These are phyloP conservation scores for Sphagnurus paluster DNA, from an alignment of 1,284 basidiomycete species.

Conservation along the genomic window DNA sequence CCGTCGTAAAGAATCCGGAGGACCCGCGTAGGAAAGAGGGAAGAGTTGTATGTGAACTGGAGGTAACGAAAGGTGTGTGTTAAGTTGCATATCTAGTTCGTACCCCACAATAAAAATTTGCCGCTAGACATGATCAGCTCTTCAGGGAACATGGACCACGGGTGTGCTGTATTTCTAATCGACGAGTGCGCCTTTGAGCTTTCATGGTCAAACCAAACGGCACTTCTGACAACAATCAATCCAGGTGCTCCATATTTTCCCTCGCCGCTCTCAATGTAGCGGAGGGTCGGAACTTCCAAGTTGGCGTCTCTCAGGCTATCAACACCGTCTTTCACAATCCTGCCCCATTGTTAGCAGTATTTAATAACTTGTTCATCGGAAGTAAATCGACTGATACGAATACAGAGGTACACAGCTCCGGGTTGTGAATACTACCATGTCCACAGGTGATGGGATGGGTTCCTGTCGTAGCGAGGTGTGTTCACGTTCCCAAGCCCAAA, in stretches of 20 bases:
- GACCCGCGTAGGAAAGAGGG: conserved; percentile 38
- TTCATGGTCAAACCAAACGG: not conserved
- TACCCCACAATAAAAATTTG: too few species aligned
- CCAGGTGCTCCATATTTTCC: conserved; percentile 32
- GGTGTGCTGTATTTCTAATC: conserved; percentile 44
- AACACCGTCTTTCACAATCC: conserved; percentile 40
- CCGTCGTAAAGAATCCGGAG: conserved; percentile 36
- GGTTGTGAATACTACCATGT: conserved; percentile 38
- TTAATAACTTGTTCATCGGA: too few species aligned
- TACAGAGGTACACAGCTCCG: conserved; percentile 39
- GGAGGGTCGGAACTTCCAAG: conserved; percentile 22
- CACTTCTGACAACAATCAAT: not conserved
- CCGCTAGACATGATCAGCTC: conserved; percentile 49
- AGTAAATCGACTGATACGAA: conserved; percentile 6
- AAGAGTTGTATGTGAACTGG: conserved; percentile 43
- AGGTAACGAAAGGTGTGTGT: conserved; percentile 42
- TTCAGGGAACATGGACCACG: conserved; percentile 43
- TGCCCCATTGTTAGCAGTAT: conserved; percentile 32
- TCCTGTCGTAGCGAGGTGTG: conserved; percentile 37
- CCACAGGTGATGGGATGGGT: conserved; percentile 32
- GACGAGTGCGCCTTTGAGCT: conserved; percentile 41
- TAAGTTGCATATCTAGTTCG: too few species aligned
- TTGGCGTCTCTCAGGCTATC: conserved; percentile 41
- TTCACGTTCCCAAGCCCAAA: too few species aligned
- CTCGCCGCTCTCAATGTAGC: conserved; percentile 29